phyloP scores from a whole-genome alignment of 345 rosid genomes.

The Heritiera littoralis region DNA sequence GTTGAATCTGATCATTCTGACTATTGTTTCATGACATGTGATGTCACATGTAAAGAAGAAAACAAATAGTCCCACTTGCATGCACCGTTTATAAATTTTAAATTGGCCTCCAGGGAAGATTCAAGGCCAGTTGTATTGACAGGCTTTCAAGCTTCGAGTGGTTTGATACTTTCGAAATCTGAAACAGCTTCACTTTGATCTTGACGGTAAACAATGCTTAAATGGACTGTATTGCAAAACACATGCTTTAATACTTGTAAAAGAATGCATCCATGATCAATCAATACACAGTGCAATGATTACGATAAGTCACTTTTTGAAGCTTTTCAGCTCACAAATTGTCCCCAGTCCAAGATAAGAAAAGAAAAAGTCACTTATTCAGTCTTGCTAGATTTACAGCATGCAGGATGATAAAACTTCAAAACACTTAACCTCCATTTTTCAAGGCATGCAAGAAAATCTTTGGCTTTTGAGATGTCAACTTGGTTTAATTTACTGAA shows the following conservation, averaged over 20 bases:
- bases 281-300: background rate
- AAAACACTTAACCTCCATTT: background rate
- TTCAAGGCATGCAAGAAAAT: background rate
- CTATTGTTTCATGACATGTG: constrained; percentile 3
- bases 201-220: background rate
- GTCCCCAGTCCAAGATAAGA: background rate
- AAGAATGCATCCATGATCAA: background rate
- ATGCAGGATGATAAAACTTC: background rate
- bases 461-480: background rate
- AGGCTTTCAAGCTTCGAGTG: background rate
- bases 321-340: constrained; percentile 3
- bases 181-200: background rate
- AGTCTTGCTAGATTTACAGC: background rate
- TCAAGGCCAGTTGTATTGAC: constrained; percentile 12
- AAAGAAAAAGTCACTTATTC: background rate
- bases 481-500: background rate
- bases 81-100: background rate
- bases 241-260: background rate
- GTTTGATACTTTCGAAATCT: background rate
- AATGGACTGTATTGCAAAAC: background rate
- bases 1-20: background rate
- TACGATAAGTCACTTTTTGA: background rate
- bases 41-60: background rate
- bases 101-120: background rate
- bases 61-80: constrained; percentile 12